Evolutionary conservation across 352 stramenopile species (phyloP).

Genomic region (Globisporangium cylindrosporum): DNA sequence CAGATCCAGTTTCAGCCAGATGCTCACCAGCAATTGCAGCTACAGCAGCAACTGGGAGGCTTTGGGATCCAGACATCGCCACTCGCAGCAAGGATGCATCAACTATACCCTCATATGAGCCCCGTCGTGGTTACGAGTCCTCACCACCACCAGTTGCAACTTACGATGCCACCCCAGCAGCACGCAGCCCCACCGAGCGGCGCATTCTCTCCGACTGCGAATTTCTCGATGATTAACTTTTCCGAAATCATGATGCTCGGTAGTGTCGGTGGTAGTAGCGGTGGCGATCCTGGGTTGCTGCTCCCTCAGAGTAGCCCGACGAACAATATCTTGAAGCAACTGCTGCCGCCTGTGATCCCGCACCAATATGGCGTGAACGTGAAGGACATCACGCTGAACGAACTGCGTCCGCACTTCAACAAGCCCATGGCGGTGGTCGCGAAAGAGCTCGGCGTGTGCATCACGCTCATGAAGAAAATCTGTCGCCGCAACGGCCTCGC

Average conservation of each 20-base stretch:
- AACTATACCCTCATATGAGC: constrained; percentile 10
- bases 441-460: constrained; percentile 81
- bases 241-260: constrained; percentile 48
- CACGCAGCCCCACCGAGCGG: neutral
- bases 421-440: constrained; percentile 81
- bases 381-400: constrained; percentile 79
- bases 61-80: constrained; percentile 7
- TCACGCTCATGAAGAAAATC: constrained; percentile 89
- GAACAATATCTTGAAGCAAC: constrained; percentile 33
- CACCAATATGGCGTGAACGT: constrained; percentile 35
- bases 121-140: neutral
- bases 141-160: constrained; percentile 1
- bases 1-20: constrained; percentile 8
- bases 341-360: constrained; percentile 38
- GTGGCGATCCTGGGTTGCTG: constrained; percentile 29
- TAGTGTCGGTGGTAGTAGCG: neutral
- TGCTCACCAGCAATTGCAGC: neutral
- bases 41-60: neutral
- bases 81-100: constrained; percentile 1
- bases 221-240: constrained; percentile 25
- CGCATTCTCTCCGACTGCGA: constrained; percentile 23
- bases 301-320: constrained; percentile 36
- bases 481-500: constrained; percentile 77
- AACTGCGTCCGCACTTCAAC: constrained; percentile 81
- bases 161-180: neutral